These are phyloP conservation scores for Annulohypoxylon maeteangense DNA, from an alignment of 495 filamentous ascomycete genomes.

Conservation along the genomic window DNA sequence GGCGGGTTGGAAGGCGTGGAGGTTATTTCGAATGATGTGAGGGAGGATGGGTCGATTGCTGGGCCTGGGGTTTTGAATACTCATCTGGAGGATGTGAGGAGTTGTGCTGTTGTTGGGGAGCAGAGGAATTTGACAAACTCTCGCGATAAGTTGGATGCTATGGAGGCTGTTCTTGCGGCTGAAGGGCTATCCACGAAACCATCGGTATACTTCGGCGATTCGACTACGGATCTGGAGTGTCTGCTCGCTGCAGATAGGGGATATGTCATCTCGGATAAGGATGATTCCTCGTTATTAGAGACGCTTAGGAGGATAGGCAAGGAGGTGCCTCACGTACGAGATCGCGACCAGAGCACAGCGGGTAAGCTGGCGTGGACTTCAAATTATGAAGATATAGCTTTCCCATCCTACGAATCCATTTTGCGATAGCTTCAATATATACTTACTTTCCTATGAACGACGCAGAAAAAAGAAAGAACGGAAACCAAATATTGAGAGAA, in stretches of 20 bases:
- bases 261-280: slow-evolving; percentile 52
- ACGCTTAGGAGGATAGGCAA: slow-evolving; percentile 52
- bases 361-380: slow-evolving; percentile 32
- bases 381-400: slow-evolving; percentile 35
- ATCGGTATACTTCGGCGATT: slow-evolving; percentile 50
- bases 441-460: no score
- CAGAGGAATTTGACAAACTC: slow-evolving; percentile 46
- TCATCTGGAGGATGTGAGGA: not conserved
- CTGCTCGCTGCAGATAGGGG: slow-evolving; percentile 50
- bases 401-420: no score
- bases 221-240: slow-evolving; percentile 53
- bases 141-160: slow-evolving; percentile 46
- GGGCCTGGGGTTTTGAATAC: slow-evolving; percentile 48
- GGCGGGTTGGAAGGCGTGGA: slow-evolving; percentile 34
- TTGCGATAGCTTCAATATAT: no score
- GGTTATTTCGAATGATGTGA: slow-evolving; percentile 50
- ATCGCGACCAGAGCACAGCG: slow-evolving; percentile 15
- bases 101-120: not conserved
- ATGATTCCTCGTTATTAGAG: slow-evolving; percentile 48
- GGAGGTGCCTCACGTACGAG: slow-evolving; percentile 49
- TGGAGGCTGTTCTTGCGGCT: slow-evolving; percentile 28
- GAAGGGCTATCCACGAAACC: slow-evolving; percentile 20
- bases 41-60: slow-evolving; percentile 46
- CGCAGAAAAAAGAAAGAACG: no score
- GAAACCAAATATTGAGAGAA: no score